Conservation (phyloP, 768 basidiomycete genomes). For the Tulasnella sp. region DNA sequence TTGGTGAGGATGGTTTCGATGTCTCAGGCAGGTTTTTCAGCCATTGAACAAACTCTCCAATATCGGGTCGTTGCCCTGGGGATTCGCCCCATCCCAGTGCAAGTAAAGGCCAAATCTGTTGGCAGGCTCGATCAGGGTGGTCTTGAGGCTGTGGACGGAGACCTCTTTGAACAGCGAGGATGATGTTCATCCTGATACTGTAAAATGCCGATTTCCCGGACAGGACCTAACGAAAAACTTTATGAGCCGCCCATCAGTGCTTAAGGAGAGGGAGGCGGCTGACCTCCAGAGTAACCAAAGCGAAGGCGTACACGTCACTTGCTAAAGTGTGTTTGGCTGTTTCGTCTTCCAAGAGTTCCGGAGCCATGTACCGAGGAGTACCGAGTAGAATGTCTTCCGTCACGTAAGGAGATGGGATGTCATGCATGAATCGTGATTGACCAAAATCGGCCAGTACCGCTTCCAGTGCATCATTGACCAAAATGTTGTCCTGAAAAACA, state of each 20-base stretch:
- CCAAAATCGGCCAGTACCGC: slow-evolving; percentile 12
- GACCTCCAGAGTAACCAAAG: slow-evolving; percentile 4
- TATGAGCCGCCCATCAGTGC: neutral
- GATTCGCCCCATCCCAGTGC: neutral
- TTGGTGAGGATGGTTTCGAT: neutral
- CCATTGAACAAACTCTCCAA: neutral
- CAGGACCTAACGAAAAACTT: neutral
- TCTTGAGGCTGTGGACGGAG: neutral
- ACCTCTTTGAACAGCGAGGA: neutral
- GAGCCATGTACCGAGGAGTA: slow-evolving; percentile 12
- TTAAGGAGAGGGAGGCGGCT: neutral
- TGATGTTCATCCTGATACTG: neutral
- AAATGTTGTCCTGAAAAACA: slow-evolving; percentile 12
- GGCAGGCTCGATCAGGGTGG: neutral
- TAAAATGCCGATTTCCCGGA: neutral
- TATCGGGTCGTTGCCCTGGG: neutral
- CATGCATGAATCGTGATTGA: slow-evolving; percentile 2
- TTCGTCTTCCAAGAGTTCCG: slow-evolving; percentile 3
- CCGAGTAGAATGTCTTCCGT: neutral
- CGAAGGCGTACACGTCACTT: slow-evolving; percentile 9
- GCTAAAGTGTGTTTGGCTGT: neutral
- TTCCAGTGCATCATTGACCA: neutral
- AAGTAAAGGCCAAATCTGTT: neutral
- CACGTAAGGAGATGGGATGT: neutral
- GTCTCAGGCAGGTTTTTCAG: neutral